Evolutionary conservation across 139 green algal genomes (phyloP).

Genomic region (Chlorella sp.): DNA sequence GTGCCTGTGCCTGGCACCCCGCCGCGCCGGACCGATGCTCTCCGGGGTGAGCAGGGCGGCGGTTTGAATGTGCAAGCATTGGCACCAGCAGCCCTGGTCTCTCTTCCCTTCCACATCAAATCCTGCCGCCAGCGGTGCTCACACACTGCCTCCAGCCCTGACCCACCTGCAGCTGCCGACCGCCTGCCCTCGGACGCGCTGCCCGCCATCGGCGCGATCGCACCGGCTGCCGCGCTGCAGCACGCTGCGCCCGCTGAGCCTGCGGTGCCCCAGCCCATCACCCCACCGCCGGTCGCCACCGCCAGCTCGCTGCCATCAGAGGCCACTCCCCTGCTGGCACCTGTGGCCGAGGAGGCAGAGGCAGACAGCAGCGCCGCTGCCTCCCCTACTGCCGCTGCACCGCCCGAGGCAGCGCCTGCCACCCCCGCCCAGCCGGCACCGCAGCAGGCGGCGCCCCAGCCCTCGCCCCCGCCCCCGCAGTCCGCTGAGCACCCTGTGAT

Average conservation of each 20-base stretch:
- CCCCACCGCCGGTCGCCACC: not conserved
- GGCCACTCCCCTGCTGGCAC: too few relatives aligned
- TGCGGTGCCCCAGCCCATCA: conserved; percentile 6
- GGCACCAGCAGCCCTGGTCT: not conserved
- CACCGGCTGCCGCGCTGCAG: not conserved
- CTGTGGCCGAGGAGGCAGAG: too few relatives aligned
- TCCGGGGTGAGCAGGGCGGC: not conserved
- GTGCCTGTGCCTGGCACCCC: conserved; percentile 25
- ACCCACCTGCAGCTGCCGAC: not conserved
- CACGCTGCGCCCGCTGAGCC: not conserved
- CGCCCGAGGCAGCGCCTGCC: not conserved
- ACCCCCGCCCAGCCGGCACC: not conserved
- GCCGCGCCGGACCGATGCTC: not conserved
- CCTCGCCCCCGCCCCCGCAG: too few relatives aligned
- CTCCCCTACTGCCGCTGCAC: not conserved
- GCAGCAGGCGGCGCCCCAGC: not conserved
- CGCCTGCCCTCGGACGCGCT: conserved; percentile 7
- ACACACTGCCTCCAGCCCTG: not conserved
- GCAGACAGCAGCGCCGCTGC: not conserved
- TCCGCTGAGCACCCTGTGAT: not conserved
- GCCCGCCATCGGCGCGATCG: conserved; percentile 3
- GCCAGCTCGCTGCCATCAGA: not conserved
- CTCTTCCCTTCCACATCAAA: not conserved
- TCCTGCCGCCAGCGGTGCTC: not conserved
- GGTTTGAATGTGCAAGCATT: not conserved